phyloP scores from a whole-genome alignment of 345 rosid species.

The Ceriops decandra region DNA sequence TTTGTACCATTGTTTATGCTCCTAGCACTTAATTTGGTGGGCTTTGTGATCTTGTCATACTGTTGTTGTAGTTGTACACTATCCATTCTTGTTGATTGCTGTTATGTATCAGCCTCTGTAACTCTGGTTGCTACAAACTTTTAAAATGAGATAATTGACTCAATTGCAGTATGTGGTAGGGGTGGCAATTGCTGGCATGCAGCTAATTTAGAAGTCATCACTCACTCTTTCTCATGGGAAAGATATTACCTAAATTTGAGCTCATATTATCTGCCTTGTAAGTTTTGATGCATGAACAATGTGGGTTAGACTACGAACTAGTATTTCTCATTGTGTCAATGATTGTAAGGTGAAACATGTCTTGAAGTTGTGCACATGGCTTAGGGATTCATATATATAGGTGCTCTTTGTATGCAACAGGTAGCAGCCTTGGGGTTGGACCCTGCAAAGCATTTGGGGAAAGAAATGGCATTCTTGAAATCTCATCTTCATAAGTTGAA shows the following conservation, averaged over 20 bases:
- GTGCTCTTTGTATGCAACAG: slow-evolving; percentile 32
- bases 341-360: background rate
- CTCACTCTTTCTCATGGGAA: background rate
- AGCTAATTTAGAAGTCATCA: no score
- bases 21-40: no score
- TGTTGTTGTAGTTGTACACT: no score
- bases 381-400: background rate
- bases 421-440: slow-evolving; percentile 94
- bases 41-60: no score
- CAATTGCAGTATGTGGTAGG: background rate
- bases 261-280: background rate
- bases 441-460: slow-evolving; percentile 87
- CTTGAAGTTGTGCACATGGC: background rate
- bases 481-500: slow-evolving; percentile 73
- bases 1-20: no score
- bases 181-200: background rate
- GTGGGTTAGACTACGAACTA: background rate
- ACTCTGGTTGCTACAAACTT: no score
- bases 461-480: slow-evolving; percentile 65
- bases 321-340: background rate
- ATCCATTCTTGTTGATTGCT: no score
- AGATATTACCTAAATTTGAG: background rate
- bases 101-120: no score
- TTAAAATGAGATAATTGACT: background rate
- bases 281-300: background rate